These are phyloP conservation scores for Kwoniella botswanensis DNA, from an alignment of 768 basidiomycete species.

Conservation along the genomic window DNA sequence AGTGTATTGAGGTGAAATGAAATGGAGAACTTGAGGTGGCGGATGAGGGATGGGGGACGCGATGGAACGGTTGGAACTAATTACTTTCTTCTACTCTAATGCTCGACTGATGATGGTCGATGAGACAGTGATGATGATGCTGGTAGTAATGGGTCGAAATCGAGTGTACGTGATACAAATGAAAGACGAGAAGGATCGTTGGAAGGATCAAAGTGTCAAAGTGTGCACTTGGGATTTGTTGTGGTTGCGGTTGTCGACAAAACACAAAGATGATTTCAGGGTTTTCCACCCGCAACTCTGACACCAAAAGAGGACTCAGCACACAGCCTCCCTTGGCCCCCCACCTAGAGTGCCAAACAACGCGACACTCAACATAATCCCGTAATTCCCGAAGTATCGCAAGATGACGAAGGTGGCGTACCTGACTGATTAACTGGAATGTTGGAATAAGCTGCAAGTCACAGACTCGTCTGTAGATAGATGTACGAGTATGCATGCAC, in stretches of 20 bases:
- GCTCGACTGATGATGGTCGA: neutral
- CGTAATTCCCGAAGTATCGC: conserved; percentile 2
- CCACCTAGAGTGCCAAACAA: conserved; percentile 22
- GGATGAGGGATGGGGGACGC: conserved; percentile 1
- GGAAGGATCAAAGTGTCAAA: neutral
- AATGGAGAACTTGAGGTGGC: neutral
- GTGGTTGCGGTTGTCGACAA: neutral
- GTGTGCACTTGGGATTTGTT: neutral
- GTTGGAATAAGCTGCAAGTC: too few relatives aligned
- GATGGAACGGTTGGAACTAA: neutral
- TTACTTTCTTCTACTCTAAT: neutral
- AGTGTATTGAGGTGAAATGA: conserved; percentile 7
- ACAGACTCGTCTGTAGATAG: too few relatives aligned
- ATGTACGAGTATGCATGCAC: too few relatives aligned
- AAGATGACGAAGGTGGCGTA: conserved; percentile 7
- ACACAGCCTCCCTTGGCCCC: conserved; percentile 4
- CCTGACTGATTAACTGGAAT: neutral
- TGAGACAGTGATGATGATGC: neutral
- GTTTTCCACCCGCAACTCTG: neutral
- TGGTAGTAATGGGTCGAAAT: neutral
- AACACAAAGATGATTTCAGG: neutral
- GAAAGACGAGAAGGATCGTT: neutral
- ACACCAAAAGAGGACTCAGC: neutral
- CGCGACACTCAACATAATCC: conserved; percentile 2
- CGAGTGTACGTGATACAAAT: neutral